phyloP scores from a whole-genome alignment of 352 stramenopile genomes.

The Ophiocytium majus region DNA sequence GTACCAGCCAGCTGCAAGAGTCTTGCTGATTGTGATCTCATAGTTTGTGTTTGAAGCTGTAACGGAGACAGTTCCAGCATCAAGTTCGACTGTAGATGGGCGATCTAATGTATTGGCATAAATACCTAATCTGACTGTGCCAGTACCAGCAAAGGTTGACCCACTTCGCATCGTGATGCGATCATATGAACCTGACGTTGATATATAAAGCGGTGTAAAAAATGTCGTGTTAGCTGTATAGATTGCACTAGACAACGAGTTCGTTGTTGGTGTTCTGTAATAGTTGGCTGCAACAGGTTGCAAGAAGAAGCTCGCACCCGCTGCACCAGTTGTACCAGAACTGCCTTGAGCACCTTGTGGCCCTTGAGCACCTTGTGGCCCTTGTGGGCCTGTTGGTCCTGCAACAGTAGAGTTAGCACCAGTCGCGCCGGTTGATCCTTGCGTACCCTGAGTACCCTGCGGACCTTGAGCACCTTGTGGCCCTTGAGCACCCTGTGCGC shows the following conservation, averaged over 20 bases:
- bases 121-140: conserved; percentile 20
- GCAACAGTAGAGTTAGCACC: conserved; percentile 19
- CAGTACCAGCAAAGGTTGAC: conserved; percentile 19
- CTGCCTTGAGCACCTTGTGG: conserved; percentile 17
- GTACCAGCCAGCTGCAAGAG: conserved; percentile 17
- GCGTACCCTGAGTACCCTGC: conserved; percentile 16
- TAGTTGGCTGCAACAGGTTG: conserved; percentile 19
- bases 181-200: conserved; percentile 20
- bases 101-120: conserved; percentile 21
- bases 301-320: conserved; percentile 17
- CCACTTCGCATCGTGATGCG: conserved; percentile 17
- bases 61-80: conserved; percentile 19
- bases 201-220: conserved; percentile 22
- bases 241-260: conserved; percentile 19
- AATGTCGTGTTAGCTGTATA: conserved; percentile 21
- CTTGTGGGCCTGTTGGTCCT: conserved; percentile 17
- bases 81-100: conserved; percentile 19
- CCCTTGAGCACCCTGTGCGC: conserved; percentile 15
- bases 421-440: conserved; percentile 17
- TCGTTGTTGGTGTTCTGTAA: conserved; percentile 20
- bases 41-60: conserved; percentile 21
- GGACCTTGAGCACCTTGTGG: conserved; percentile 17
- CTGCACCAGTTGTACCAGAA: conserved; percentile 19
- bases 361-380: conserved; percentile 16
- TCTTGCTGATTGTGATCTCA: conserved; percentile 20